phyloP scores from a whole-genome alignment of 768 basidiomycete genomes.

The Mycena albidolilacea region DNA sequence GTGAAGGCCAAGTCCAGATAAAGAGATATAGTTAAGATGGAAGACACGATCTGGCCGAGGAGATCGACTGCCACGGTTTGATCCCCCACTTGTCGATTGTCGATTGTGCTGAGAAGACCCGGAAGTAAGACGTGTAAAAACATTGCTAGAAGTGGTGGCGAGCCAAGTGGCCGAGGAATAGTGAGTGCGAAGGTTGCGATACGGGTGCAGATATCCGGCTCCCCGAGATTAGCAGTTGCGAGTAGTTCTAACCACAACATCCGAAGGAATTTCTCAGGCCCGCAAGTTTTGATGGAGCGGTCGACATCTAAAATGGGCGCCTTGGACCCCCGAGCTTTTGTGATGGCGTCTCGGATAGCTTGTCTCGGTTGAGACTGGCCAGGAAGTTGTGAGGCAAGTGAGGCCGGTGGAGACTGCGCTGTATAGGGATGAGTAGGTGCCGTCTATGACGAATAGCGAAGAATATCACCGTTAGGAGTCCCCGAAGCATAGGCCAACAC shows the following conservation, averaged over 20 bases:
- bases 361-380: conserved; percentile 70
- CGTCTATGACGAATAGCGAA: conserved; percentile 30
- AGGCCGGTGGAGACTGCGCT: conserved; percentile 28
- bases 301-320: conserved; percentile 76
- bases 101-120: conserved; percentile 68
- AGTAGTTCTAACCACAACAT: conserved; percentile 79
- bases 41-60: conserved; percentile 74
- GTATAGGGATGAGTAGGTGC: conserved; percentile 7
- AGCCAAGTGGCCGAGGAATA: conserved; percentile 65
- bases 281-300: conserved; percentile 70
- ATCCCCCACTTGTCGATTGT: conserved; percentile 67
- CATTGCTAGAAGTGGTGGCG: conserved; percentile 79
- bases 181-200: conserved; percentile 79
- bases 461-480: conserved; percentile 53
- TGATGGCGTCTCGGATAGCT: conserved; percentile 70
- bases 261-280: conserved; percentile 74
- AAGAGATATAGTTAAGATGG: conserved; percentile 74
- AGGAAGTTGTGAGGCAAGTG: conserved; percentile 46
- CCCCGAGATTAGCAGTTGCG: conserved; percentile 67
- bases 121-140: conserved; percentile 82
- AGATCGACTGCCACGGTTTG: conserved; percentile 73
- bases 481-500: conserved; percentile 52
- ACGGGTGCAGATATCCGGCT: conserved; percentile 74
- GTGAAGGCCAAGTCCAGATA: conserved; percentile 81
- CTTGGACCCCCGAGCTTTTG: conserved; percentile 72